These are phyloP conservation scores for Cercospora nicotianae DNA, from an alignment of 2,329 filamentous ascomycete genomes.

Conservation along the genomic window DNA sequence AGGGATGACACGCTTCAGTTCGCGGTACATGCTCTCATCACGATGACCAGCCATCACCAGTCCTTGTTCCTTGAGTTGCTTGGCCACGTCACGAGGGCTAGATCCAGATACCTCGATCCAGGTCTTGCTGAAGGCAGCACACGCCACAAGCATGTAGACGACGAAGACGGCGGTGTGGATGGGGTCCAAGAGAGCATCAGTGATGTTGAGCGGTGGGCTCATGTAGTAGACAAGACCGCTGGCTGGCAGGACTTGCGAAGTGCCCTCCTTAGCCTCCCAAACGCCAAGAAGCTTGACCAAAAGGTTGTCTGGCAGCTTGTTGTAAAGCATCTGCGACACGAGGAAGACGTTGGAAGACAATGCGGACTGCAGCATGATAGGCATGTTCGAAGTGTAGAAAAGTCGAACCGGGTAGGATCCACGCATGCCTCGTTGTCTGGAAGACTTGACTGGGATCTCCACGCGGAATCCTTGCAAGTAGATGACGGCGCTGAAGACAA, in stretches of 20 bases:
- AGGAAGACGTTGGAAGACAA: slow-evolving; percentile 99
- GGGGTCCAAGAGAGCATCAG: slow-evolving; percentile 89
- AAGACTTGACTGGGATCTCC: slow-evolving; percentile 99
- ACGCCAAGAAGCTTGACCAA: slow-evolving; percentile 95
- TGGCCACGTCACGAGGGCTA: slow-evolving; percentile 94
- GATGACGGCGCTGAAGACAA: slow-evolving; percentile 96
- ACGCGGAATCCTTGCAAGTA: slow-evolving; percentile 90
- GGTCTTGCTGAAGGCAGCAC: slow-evolving; percentile 98
- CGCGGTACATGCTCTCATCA: slow-evolving; percentile 99
- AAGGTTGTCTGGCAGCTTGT: slow-evolving; percentile 97
- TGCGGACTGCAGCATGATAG: slow-evolving; percentile 99
- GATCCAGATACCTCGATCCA: slow-evolving; percentile 99
- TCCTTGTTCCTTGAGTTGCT: slow-evolving; percentile 99
- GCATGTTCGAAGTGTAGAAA: slow-evolving; percentile 99
- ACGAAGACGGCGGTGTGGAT: slow-evolving; percentile 97
- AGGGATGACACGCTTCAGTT: slow-evolving; percentile 98
- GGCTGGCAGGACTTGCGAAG: slow-evolving; percentile 88
- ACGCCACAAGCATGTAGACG: slow-evolving; percentile 95
- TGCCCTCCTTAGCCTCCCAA: slow-evolving; percentile 96
- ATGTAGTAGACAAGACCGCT: slow-evolving; percentile 99
- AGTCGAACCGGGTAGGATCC: slow-evolving; percentile 97
- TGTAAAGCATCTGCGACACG: slow-evolving; percentile 99
- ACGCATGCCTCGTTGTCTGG: slow-evolving; percentile 96
- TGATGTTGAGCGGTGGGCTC: slow-evolving; percentile 97
- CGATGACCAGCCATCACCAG: slow-evolving; percentile 99